phyloP scores from a whole-genome alignment of 2,329 filamentous ascomycete genomes.

The Rosellinia necatrix region DNA sequence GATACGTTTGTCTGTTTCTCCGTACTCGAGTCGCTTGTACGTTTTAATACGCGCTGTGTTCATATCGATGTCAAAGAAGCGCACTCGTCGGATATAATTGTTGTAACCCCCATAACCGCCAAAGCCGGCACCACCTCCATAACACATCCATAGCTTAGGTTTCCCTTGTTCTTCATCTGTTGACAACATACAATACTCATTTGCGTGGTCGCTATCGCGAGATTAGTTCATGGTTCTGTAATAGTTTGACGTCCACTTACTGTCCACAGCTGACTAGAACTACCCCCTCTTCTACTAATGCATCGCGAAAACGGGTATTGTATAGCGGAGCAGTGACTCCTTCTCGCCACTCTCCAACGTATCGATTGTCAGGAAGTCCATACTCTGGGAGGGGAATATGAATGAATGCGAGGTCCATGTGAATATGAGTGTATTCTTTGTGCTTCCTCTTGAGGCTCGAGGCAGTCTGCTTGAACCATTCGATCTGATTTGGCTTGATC shows the following conservation, averaged over 20 bases:
- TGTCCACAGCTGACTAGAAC: constrained; percentile 90
- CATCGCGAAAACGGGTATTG: constrained; percentile 92
- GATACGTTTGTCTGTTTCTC: constrained; percentile 56
- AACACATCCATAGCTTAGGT: constrained; percentile 94
- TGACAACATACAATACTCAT: constrained; percentile 89
- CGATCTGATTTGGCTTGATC: constrained; percentile 91
- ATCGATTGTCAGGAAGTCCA: constrained; percentile 60
- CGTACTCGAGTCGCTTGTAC: constrained; percentile 85
- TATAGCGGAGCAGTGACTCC: constrained; percentile 83
- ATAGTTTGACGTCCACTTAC: constrained; percentile 53
- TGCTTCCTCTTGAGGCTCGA: constrained; percentile 76
- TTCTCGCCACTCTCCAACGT: constrained; percentile 78
- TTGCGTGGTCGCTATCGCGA: constrained; percentile 77
- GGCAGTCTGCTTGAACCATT: constrained; percentile 87
- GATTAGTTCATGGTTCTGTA: constrained; percentile 16
- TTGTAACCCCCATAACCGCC: constrained; percentile 94
- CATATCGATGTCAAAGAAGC: constrained; percentile 92
- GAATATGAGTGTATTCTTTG: constrained; percentile 83
- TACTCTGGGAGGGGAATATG: constrained; percentile 97
- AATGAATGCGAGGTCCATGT: constrained; percentile 96
- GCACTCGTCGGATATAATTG: constrained; percentile 79
- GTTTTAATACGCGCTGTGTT: constrained; percentile 87
- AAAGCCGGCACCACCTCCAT: constrained; percentile 88
- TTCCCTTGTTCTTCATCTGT: constrained; percentile 55
- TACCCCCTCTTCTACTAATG: constrained; percentile 82